Base-by-base conservation (phyloP, 176 grass and related monocot species). In the Calamus simplicifolius region DNA sequence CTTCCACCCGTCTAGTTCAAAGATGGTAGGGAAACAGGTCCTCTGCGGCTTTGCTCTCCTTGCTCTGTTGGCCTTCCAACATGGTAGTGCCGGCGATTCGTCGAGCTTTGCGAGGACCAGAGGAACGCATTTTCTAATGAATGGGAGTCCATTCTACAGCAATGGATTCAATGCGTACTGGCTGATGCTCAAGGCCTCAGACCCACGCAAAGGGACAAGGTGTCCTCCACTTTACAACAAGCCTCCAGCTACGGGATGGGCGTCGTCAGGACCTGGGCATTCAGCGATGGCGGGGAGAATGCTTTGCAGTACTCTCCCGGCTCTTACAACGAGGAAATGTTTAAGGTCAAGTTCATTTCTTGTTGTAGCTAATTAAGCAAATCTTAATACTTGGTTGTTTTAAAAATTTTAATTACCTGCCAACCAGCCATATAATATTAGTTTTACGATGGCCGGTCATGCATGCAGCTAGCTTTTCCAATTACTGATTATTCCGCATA, bases 91-190 rank as follows among this genome's bases (percentile, higher is more conserved):
- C 35, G 8, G 2, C 35, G 35, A 10, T 43, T 43, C 35, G 35
- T 43, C 4, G n/a, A 25, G 48, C 17, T n/a, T 78, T 6, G 81
- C 77, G 59, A 48, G 31, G 50, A 54, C 55, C 18, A 51, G 65
- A 3, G 74, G 80, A 21, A 85, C 70, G 21, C 52, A 43, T 19
- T 96, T 96, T 51, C 61, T 75, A 35, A 52, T 56, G 19, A 18
- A 48, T 5, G 69, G 70, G 30, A 19, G 64, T 13, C 2, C 74
- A 14, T 27, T 96, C 35, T 83, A 79, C 71, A 73, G 86, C 49
- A 87, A 88, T 66, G 91, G 91, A 2, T 96, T 96, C 83, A 96
- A 96, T 58, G 74, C 91, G 0, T 90, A 96, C 75, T 96, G 86
- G 91, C 64, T 90, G 3, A 90, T 96, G 91, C 38, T 59, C 59